These are phyloP conservation scores for Boletus insuetus DNA, from an alignment of 768 basidiomycete genomes.

Conservation along the genomic window DNA sequence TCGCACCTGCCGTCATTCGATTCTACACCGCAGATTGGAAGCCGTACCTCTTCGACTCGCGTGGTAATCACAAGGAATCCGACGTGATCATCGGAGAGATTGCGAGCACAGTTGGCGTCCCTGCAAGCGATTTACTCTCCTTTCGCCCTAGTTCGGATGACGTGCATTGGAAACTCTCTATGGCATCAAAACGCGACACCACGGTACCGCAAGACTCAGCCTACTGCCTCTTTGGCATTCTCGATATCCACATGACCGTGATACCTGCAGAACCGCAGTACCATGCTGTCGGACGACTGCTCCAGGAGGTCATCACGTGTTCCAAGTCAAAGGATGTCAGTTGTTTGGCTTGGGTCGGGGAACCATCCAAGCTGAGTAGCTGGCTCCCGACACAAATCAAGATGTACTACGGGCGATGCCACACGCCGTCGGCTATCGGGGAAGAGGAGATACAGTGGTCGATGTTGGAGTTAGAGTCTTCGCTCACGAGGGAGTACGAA, in stretches of 20 bases:
- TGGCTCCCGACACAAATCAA: neutral
- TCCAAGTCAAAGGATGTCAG: constrained; percentile 4
- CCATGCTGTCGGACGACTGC: constrained; percentile 4
- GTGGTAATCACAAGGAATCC: constrained; percentile 6
- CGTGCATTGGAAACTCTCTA: constrained; percentile 5
- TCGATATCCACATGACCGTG: neutral
- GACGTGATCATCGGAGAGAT: constrained; percentile 1
- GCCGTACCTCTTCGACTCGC: neutral
- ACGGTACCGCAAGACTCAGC: constrained; percentile 1
- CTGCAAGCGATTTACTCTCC: neutral
- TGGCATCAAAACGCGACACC: constrained; percentile 5
- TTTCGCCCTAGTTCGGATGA: neutral
- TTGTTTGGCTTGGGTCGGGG: constrained; percentile 1
- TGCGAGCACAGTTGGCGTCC: neutral
- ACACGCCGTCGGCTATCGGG: neutral
- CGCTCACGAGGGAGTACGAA: neutral
- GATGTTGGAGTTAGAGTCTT: neutral
- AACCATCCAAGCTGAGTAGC: neutral
- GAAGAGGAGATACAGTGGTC: neutral
- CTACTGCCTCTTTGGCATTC: constrained; percentile 7
- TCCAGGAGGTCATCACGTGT: neutral
- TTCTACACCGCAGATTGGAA: constrained; percentile 1
- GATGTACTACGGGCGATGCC: neutral
- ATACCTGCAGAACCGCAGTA: constrained; percentile 1
- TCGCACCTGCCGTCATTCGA: constrained; percentile 2